Conservation (phyloP, 2,329 filamentous ascomycete species). For the Arthroderma sp. region DNA sequence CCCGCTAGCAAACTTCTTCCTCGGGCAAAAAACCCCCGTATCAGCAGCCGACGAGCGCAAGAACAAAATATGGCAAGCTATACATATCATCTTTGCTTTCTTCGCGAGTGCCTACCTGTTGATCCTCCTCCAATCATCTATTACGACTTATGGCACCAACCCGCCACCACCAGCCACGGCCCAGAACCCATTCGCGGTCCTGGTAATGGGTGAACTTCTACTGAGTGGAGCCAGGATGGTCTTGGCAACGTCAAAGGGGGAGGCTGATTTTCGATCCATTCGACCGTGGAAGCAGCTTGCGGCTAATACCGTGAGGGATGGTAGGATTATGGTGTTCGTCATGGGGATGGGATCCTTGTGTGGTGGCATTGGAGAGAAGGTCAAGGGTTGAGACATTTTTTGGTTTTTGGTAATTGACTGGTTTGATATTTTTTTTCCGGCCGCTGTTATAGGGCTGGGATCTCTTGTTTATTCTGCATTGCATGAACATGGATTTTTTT, state of each 20-base stretch:
- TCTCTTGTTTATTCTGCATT: too few relatives aligned
- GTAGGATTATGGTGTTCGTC: slow-evolving; percentile 32
- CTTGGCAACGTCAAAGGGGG: slow-evolving; percentile 17
- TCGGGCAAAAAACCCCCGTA: slow-evolving; percentile 26
- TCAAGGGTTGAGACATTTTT: background rate
- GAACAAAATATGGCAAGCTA: slow-evolving; percentile 39
- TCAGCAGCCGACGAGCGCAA: slow-evolving; percentile 24
- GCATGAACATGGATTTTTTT: too few relatives aligned
- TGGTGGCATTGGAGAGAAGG: slow-evolving; percentile 19
- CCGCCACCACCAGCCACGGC: slow-evolving; percentile 33
- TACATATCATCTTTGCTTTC: slow-evolving; percentile 48
- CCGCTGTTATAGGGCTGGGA: too few relatives aligned
- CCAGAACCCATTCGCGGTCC: slow-evolving; percentile 33
- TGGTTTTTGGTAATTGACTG: too few relatives aligned
- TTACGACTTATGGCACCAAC: slow-evolving; percentile 14
- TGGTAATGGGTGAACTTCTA: slow-evolving; percentile 34
- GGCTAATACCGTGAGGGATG: slow-evolving; percentile 30
- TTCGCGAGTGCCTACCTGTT: slow-evolving; percentile 41
- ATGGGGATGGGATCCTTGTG: slow-evolving; percentile 33
- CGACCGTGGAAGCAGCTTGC: slow-evolving; percentile 25
- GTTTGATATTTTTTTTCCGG: too few relatives aligned
- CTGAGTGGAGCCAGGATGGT: slow-evolving; percentile 26
- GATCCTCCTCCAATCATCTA: slow-evolving; percentile 23
- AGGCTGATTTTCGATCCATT: slow-evolving; percentile 10
- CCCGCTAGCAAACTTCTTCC: slow-evolving; percentile 25